A percentile compares a stretch with the other conserved stretches of the same genome.
Evolutionary conservation across 805 yeast genomes (phyloP).

Genomic region (Ogataea methanolica): DNA sequence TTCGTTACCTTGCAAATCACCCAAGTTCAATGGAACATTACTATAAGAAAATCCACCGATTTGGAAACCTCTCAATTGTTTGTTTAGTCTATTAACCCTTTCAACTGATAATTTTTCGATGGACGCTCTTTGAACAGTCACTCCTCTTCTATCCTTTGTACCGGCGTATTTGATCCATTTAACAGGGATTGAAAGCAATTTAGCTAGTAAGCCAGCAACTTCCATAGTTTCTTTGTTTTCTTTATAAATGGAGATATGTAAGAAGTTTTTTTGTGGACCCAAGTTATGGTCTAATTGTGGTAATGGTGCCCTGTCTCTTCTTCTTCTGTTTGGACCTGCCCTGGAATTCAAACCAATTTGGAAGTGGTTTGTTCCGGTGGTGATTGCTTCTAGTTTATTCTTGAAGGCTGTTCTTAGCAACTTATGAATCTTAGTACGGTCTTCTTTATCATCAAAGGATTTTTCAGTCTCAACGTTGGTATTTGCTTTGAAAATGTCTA

Average conservation of each 20-base stretch:
- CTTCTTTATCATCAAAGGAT: constrained; percentile 58
- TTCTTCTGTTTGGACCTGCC: constrained; percentile 35
- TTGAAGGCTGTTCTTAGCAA: constrained; percentile 69
- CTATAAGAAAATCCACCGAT: constrained; percentile 76
- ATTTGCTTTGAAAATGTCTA: constrained; percentile 49
- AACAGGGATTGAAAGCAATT: constrained; percentile 69
- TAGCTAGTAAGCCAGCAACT: constrained; percentile 70
- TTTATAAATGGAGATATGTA: constrained; percentile 80
- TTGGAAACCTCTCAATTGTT: constrained; percentile 67
- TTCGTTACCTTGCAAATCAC: constrained; percentile 86
- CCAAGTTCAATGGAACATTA: constrained; percentile 60
- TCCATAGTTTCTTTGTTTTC: constrained; percentile 98
- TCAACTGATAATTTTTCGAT: constrained; percentile 65
- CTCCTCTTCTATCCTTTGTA: constrained; percentile 94
- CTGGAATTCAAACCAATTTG: constrained; percentile 52
- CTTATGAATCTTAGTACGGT: constrained; percentile 77
- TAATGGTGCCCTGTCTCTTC: constrained; percentile 29
- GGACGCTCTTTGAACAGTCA: constrained; percentile 81
- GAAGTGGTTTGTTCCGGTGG: constrained; percentile 64
- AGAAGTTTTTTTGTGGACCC: constrained; percentile 63
- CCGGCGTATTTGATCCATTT: constrained; percentile 81
- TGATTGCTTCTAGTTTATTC: constrained; percentile 72
- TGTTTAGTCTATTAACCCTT: constrained; percentile 72
- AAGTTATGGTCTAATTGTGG: constrained; percentile 54
- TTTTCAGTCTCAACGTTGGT: constrained; percentile 52